A percentile compares a stretch with the other conserved stretches of the same genome.
phyloP scores from a whole-genome alignment of 805 yeast species.

The Komagataella populi region DNA sequence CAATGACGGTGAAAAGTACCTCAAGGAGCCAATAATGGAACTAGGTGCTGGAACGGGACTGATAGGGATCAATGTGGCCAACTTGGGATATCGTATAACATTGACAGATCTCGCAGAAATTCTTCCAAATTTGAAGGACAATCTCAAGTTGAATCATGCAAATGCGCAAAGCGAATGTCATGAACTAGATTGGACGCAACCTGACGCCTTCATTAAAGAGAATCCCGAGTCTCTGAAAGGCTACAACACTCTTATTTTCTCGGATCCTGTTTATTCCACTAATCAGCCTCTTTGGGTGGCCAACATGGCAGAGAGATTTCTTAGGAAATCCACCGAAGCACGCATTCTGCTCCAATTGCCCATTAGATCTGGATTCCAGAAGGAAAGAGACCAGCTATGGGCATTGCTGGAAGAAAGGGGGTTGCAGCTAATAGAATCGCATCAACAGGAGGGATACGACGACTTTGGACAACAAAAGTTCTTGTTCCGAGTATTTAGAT shows the following conservation, averaged over 20 bases:
- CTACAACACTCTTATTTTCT: slow-evolving; percentile 52
- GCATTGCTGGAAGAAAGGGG: slow-evolving; percentile 24
- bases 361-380: slow-evolving; percentile 48
- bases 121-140: slow-evolving; percentile 48
- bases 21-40: slow-evolving; percentile 37
- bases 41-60: slow-evolving; percentile 96
- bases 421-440: slow-evolving; percentile 21
- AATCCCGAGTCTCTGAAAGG: slow-evolving; percentile 10
- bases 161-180: slow-evolving; percentile 7
- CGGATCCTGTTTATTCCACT: slow-evolving; percentile 83
- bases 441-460: slow-evolving; percentile 55
- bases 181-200: slow-evolving; percentile 71
- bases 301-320: slow-evolving; percentile 38
- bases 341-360: slow-evolving; percentile 67
- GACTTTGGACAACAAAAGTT: slow-evolving; percentile 72
- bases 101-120: slow-evolving; percentile 78
- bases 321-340: slow-evolving; percentile 19
- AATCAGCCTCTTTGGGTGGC: slow-evolving; percentile 69
- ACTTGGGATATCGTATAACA: slow-evolving; percentile 31
- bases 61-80: slow-evolving; percentile 59
- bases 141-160: slow-evolving; percentile 39
- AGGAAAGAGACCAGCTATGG: slow-evolving; percentile 54
- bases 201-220: slow-evolving; percentile 19
- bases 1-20: slow-evolving; percentile 8
- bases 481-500: slow-evolving; percentile 26